Evolutionary conservation across 2,329 filamentous ascomycete genomes (phyloP).

Genomic region (Diplodia mutila): DNA sequence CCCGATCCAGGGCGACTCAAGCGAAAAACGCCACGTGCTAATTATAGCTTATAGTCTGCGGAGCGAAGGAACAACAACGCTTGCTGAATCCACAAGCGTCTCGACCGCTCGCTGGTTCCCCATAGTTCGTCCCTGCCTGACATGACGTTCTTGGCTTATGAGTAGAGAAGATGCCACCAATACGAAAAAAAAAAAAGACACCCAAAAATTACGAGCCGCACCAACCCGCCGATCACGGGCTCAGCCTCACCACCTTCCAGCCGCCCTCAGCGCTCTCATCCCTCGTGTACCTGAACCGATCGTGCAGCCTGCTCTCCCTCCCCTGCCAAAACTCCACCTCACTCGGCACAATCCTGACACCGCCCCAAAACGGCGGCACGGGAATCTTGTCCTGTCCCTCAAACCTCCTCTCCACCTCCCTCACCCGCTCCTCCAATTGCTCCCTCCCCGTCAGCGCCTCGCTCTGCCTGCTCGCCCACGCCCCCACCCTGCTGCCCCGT

Average conservation of each 20-base stretch:
- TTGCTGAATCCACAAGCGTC: too few relatives aligned
- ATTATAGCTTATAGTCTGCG: neutral
- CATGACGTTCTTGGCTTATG: neutral
- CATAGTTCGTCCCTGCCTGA: neutral
- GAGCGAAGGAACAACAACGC: neutral
- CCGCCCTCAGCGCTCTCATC: slow-evolving; percentile 51
- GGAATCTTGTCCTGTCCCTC: slow-evolving; percentile 78
- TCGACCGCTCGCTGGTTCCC: neutral
- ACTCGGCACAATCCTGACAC: slow-evolving; percentile 81
- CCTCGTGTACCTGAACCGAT: slow-evolving; percentile 84
- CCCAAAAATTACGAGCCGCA: neutral
- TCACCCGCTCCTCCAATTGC: slow-evolving; percentile 76
- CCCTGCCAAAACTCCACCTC: slow-evolving; percentile 97
- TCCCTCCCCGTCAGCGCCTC: slow-evolving; percentile 70
- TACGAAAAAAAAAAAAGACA: neutral
- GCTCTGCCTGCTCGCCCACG: slow-evolving; percentile 92
- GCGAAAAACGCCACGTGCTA: neutral
- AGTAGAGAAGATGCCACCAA: neutral
- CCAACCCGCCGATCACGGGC: slow-evolving; percentile 57
- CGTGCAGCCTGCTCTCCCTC: slow-evolving; percentile 84
- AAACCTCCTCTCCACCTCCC: slow-evolving; percentile 76
- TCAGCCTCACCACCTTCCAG: slow-evolving; percentile 75
- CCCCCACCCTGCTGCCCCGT: slow-evolving; percentile 81
- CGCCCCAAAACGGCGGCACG: slow-evolving; percentile 93
- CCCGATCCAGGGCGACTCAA: neutral